Base-by-base conservation (phyloP, 345 rosid species). In the Mercurialis annua region DNA sequence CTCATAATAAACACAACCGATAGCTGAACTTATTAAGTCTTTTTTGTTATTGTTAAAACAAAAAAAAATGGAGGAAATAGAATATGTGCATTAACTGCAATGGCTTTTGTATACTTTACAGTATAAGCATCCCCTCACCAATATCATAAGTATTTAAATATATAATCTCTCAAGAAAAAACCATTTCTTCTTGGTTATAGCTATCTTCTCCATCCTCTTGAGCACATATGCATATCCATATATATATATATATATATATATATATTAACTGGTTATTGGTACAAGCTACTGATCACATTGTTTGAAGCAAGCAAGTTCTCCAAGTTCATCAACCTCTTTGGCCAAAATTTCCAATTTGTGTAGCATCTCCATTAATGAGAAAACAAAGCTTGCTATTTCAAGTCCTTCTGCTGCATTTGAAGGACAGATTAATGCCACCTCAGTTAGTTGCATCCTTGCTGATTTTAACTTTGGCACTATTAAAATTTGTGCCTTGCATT, bases 321-420 rank as follows among this genome's bases (percentile, higher is more conserved):
- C 95, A 11, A 89, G 87, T 63, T 83, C 76, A 26, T 84, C 84
- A 26, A 83, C 87, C 52, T 83, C 78, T 62, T 81, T 83, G 6
- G 81, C 72, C 72, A 86, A 73, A 20, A 68, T 81, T 81, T 84
- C 86, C 67, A 82, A 58, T 71, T 83, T 85, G 63, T 83, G 82
- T n/a, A 75, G 79, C 55, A 84, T 75, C 75, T 67, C 79, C 54
- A 62, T 79, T 54, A 84, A 59, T 18, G 77, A 47, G 74, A 69
- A 83, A n/a, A 86, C 40, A 20, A 80, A 83, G 78, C 82, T 73
- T 23, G 85, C 84, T 23, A 77, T 50, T 26, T 77, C 78, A 21
- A 83, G 76, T 18, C 69, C 84, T 59, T 86, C 83, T 9, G 15
- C 49, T 40, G 44, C 57, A 47, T 66, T 60, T 21, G 75, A 69